Percentiles rank a stretch among this genome's conserved stretches.
These are phyloP conservation scores for Parietaria judaica DNA, from an alignment of 306 rosid species.

Conservation along the genomic window DNA sequence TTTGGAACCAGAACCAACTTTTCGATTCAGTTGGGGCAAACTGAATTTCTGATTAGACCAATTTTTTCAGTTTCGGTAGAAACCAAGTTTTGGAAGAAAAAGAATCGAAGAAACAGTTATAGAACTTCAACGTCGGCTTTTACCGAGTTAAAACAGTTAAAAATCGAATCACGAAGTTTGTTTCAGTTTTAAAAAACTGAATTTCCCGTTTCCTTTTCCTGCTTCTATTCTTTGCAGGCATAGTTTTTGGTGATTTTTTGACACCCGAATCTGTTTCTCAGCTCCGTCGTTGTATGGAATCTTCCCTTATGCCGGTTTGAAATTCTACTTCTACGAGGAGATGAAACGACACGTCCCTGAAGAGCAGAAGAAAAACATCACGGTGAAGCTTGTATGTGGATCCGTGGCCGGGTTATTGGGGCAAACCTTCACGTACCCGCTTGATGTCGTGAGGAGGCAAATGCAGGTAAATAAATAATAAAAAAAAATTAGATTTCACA, in stretches of 20 bases:
- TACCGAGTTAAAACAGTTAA: no score
- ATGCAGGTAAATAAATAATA: slow-evolving; percentile 60
- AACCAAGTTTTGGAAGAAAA: no score
- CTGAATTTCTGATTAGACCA: no score
- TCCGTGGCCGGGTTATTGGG: slow-evolving; percentile 92
- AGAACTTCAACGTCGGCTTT: no score
- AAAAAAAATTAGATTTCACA: slow-evolving; percentile 7
- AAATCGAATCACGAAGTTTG: no score
- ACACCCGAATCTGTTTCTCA: slow-evolving; percentile 26
- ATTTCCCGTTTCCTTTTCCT: no score
- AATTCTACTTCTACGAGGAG: slow-evolving; percentile 90
- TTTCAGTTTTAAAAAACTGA: no score
- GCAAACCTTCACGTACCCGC: slow-evolving; percentile 94
- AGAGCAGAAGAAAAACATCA: slow-evolving; percentile 55
- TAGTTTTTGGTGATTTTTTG: slow-evolving; percentile 15
- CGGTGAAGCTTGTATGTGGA: slow-evolving; percentile 80
- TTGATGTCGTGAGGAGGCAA: slow-evolving; percentile 95
- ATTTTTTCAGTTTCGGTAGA: no score
- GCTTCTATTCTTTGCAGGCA: no score
- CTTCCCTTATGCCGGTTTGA: slow-evolving; percentile 95
- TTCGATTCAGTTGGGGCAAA: no score
- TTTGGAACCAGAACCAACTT: no score
- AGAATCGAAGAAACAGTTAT: no score
- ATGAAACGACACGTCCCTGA: slow-evolving; percentile 87
- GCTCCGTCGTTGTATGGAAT: slow-evolving; percentile 94